Evolutionary conservation across 108 stramenopile genomes (phyloP), one percentile per base, ranked within the genome.

Genomic region (Cyclotella atomus): DNA sequence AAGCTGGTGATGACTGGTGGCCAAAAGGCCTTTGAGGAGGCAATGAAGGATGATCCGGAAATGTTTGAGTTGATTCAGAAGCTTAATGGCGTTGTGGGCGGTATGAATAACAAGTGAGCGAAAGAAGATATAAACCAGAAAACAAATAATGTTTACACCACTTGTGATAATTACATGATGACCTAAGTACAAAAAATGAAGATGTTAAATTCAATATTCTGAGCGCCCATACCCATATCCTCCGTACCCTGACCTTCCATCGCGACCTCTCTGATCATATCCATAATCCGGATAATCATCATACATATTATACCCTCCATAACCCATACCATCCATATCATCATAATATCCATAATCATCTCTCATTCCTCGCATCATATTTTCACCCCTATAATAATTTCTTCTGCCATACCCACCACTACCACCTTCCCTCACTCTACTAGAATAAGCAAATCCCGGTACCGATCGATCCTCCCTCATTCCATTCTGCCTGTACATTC

Each of bases 1-100:
- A 81, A 83, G 74, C 17, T 66, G 50, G 65, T 66, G 14, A 66
- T 89, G 88, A 71, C 68, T 17, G 85, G 81, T 20, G 88, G 88
- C 14, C 76, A 69, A 71, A 79, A 77, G 20, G 79, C 71, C 16
- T 53, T 88, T 63, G 87, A 85, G 62, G 46, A 75, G 61, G 76
- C 73, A 32, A 77, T 89, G 79, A 64, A 55, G 36, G 75, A 49
- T 21, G 88, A 86, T 59, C 54, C 52, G 14, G 88, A 89, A 32
- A 61, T 80, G n/a, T 75, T 71, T 33, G 82, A 87, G 49, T 72
- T 77, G 27, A 79, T 86, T 5, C 46, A 65, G 54, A 85, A 86
- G 36, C 62, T 89, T 17, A 79, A 83, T 59, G 24, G 21, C 30
- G 57, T 88, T 29, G 76, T 88, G 82, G 60, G 75, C 14, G 57